A percentile compares a stretch with the other conserved stretches of the same genome.
phyloP scores from a whole-genome alignment of 2,329 filamentous ascomycete species.

The Ophiostoma angusticollis region DNA sequence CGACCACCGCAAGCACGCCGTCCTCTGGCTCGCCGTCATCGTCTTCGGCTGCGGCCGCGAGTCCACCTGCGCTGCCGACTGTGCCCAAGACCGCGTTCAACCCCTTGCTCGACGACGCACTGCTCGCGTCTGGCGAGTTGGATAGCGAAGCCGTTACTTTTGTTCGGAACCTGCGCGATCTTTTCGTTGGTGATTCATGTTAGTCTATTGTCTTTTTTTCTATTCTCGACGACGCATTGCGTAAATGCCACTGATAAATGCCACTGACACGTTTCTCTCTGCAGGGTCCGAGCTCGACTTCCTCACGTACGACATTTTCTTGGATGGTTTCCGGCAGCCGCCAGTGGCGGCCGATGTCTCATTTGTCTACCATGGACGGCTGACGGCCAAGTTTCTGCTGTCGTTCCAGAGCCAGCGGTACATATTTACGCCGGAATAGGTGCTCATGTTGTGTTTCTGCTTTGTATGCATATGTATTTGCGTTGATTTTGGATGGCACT shows the following conservation, averaged over 20 bases:
- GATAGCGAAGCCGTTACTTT: constrained; percentile 33
- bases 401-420: constrained; percentile 28
- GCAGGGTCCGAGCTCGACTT: constrained; percentile 9
- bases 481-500: background rate
- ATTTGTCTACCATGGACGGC: constrained; percentile 38
- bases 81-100: constrained; percentile 35
- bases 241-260: no score
- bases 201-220: constrained; percentile 18
- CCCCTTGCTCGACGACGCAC: constrained; percentile 35
- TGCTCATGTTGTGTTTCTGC: background rate
- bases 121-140: constrained; percentile 30
- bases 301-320: background rate
- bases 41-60: constrained; percentile 28
- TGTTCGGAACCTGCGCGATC: constrained; percentile 30
- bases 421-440: constrained; percentile 8
- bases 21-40: background rate
- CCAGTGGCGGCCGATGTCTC: constrained; percentile 26
- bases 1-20: background rate
- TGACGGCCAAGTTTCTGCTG: constrained; percentile 40
- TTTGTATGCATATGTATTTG: background rate
- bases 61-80: constrained; percentile 27
- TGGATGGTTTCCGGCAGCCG: constrained; percentile 1
- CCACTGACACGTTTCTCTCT: no score
- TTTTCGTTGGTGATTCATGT: constrained; percentile 31
- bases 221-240: no score